Conservation (phyloP, 192 early-diverging fungal genomes). For the Spinellus fusiger region DNA sequence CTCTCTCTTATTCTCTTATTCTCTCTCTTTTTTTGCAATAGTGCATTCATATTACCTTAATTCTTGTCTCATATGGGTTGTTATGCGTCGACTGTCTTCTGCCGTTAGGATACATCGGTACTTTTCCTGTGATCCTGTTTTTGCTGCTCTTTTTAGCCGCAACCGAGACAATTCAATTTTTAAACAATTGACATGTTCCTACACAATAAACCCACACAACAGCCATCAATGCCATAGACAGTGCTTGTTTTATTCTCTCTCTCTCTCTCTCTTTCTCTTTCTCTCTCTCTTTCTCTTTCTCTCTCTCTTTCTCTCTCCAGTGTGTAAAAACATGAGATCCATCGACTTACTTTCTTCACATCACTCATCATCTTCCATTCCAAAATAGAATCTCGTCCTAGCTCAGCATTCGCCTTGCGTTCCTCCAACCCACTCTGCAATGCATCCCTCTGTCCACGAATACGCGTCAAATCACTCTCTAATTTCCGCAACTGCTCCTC, state of each 20-base stretch:
- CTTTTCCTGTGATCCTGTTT: slow-evolving; percentile 3
- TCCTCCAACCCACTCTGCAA: slow-evolving; percentile 22
- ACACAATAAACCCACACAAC: neutral
- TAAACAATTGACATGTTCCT: slow-evolving; percentile 1
- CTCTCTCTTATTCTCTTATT: neutral
- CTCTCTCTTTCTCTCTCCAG: neutral
- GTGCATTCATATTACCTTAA: neutral
- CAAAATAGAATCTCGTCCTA: slow-evolving; percentile 3
- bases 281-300: neutral
- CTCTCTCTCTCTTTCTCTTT: neutral
- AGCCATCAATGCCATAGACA: no score
- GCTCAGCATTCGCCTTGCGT: slow-evolving; percentile 11
- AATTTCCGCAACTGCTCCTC: slow-evolving; percentile 9
- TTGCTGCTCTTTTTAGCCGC: slow-evolving; percentile 9
- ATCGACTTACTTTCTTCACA: slow-evolving; percentile 3
- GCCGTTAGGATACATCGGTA: slow-evolving; percentile 1
- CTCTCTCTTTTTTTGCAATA: neutral
- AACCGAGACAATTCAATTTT: slow-evolving; percentile 2
- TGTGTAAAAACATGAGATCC: neutral
- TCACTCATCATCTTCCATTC: slow-evolving; percentile 14
- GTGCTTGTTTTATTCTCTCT: neutral
- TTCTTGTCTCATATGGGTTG: neutral
- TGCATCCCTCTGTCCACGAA: slow-evolving; percentile 23
- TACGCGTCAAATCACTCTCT: slow-evolving; percentile 13
- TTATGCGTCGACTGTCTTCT: neutral